Base-by-base conservation (phyloP, 495 filamentous ascomycete genomes). In the Aspergillus indologenus region DNA sequence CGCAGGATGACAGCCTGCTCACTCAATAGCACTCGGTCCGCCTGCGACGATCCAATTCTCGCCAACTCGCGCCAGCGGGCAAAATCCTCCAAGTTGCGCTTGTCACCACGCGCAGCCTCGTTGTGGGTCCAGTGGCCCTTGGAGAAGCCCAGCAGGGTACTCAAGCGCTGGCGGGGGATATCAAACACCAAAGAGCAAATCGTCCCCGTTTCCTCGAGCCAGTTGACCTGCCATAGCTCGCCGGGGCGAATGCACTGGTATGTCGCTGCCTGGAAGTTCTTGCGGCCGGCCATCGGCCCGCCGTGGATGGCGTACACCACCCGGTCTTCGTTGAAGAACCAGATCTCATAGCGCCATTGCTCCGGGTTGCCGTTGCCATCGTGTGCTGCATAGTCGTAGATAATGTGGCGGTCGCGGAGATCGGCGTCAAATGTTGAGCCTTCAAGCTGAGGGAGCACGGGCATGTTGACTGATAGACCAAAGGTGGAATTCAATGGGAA, bases 261-360 rank as follows among this genome's bases (percentile, higher is more conserved):
- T 5, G 68, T 67, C 0, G 68, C 75, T 7, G 68, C 53, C 51
- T 75, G 73, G 61, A 67, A 75, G 53, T 76, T 76, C 46, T 67
- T 66, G 1, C 72, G 67, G 1, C 72, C 73, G 1, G 71, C 75
- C 69, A 77, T 75, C 2, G 72, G 73, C 1, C 73, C 71, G 17
- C 73, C 68, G 50, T 77, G 74, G 47, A 79, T 77, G 44, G 71
- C 65, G 53, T 79, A 76, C 49, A 75, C 70, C 54, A 74, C 73
- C 6, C 72, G 68, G 47, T 73, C 68, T 11, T 71, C 65, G 55
- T 74, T 74, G 49, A 71, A 70, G 60, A 77, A 77, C 70, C 72
- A 75, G 68, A 76, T 71, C 44, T 77, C 74, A 56, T 77, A 76
- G n/a, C 72, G 71, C 75, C 74, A 76, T 63, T 72, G 76, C 48